Evolutionary conservation across 2,329 filamentous ascomycete species (phyloP), one percentile per base, ranked within the genome.

Genomic region (Ceratocystis cubensis): DNA sequence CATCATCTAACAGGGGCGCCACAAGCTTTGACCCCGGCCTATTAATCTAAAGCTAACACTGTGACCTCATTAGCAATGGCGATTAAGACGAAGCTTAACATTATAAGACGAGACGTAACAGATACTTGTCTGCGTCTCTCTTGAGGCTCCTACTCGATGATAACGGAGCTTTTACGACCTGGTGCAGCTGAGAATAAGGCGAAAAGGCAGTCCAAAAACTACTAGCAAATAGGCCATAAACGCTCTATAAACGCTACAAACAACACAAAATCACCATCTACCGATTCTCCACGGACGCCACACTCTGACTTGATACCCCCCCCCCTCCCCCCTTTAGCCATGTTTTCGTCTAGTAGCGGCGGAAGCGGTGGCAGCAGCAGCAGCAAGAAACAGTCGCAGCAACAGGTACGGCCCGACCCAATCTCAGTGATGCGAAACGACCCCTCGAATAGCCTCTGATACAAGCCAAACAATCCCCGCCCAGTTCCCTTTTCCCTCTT

Each of bases 301-400:
- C 5, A 30, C 53, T n/a, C 6, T 30, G 20, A 25, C 28, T 17
- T 10, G 6, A 7, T n/a, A 28, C 56, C 13, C 56, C 25, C n/a
- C 44, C 44, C 41, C 25, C 41, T 15, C 33, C n/a, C 25, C 57
- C 46, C 30, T 37, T 69, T 17, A 63, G 77, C 73, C 70, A 87
- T 87, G 84, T 87, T 86, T 77, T 82, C 84, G 70, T 86, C 84
- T 71, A 85, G 84, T 70, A 80, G 80, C 48, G 25, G 53, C 13
- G n/a, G 56, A 71, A 81, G 81, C 77, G 79, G 82, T 77, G 88
- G 82, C 77, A 88, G 80, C 48, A 53, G 28, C 15, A 59, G 28
- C 15, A 59, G 56, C 71, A 88, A 88, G 80, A 91, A 90, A 79
- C 66, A 63, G 61, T 80, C 82, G 71, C 79, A 82, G 70, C 84